Conservation (phyloP, 2,329 filamentous ascomycete species). For the Capronia americana region DNA sequence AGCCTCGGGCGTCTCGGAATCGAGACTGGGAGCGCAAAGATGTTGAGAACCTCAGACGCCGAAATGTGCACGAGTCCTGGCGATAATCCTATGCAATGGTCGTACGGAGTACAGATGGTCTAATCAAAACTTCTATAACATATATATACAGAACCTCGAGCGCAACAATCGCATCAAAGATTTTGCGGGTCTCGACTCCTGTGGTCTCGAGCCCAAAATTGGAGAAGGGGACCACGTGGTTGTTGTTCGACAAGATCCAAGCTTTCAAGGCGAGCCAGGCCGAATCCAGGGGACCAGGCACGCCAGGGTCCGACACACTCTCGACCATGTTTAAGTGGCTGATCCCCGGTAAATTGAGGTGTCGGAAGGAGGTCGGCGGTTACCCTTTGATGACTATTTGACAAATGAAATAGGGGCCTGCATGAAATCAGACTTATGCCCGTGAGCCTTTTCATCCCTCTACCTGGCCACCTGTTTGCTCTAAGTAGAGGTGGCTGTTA, state of each 20-base stretch:
- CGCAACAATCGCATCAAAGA: background rate
- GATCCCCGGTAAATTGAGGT: conserved; percentile 16
- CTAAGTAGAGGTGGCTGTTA: background rate
- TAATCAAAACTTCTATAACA: background rate
- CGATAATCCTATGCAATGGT: background rate
- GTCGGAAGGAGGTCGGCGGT: conserved; percentile 23
- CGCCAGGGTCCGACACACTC: background rate
- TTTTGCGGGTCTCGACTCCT: background rate
- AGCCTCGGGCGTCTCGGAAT: background rate
- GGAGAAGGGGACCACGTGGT: conserved; percentile 6
- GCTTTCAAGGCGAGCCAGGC: conserved; percentile 9
- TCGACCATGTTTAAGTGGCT: conserved; percentile 10
- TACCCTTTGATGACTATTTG: conserved; percentile 11
- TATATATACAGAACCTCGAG: background rate
- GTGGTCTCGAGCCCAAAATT: background rate
- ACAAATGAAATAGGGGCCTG: conserved; percentile 14
- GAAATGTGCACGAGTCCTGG: background rate
- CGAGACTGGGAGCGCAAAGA: background rate
- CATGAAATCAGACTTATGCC: background rate
- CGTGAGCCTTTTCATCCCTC: background rate
- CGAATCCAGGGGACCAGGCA: conserved; percentile 9
- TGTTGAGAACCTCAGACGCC: background rate
- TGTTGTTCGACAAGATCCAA: background rate
- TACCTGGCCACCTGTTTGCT: background rate
- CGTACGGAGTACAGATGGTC: background rate